Base-by-base conservation (phyloP, 768 basidiomycete species). In the Coprinellus micaceus region DNA sequence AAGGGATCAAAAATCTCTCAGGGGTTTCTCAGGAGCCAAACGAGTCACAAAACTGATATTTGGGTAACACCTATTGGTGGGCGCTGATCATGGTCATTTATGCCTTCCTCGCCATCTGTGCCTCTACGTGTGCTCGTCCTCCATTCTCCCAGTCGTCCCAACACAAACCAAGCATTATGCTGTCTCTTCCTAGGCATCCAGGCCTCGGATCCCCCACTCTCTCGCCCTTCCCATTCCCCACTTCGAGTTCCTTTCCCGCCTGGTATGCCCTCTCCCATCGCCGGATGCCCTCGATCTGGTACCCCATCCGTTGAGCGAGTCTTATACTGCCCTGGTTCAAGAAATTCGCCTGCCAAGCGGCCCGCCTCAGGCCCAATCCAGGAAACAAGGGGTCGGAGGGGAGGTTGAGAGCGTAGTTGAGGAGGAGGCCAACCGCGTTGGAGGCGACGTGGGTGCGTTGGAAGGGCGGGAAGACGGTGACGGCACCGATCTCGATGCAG, bases 391-490 rank as follows among this genome's bases (percentile, higher is more conserved):
- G 13, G 33, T 65, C 65, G 5, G 64, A 63, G 0, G 81, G 77
- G 2, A 68, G 56, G 51, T 79, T 70, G 12, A 80, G 65, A 7
- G 78, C 70, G 50, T 77, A 80, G 17, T 73, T 68, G 21, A 91
- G 69, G 9, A 84, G 68, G 3, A 83, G 63, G 0, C 80, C 81
- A 12, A 76, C 67, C 0, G 79, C 77, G 58, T 82, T 80, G 4
- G 83, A 77, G 2, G 83, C 77, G 29, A 88, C 78, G 59, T 88
- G 83, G 0, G 84, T 88, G 15, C 82, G 73, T 56, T 86, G 85
- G 64, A 84, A 89, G 1, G 64, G 65, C 0, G 85, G 82, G 1
- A 83, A 67, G 39, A 82, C 77, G 46, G 84, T 69, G 33, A 85
- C 69, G 60, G 72, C 75, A 7, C 81, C 84, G 30, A 88, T 76